phyloP scores from a whole-genome alignment of 192 early-diverging fungal species.

The Glomus cerebriforme region DNA sequence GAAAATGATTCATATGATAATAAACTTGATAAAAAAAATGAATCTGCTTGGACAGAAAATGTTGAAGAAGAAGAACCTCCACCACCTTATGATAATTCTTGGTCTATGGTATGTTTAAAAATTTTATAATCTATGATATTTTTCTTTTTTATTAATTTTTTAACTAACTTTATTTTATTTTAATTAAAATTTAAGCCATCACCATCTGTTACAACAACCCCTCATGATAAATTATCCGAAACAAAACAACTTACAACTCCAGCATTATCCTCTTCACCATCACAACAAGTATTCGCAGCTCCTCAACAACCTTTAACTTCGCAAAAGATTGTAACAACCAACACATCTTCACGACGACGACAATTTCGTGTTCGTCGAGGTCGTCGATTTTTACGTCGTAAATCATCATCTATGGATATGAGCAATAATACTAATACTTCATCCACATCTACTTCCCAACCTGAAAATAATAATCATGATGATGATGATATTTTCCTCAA shows the following conservation, averaged over 20 bases:
- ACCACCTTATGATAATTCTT: constrained; percentile 33
- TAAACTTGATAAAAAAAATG: constrained; percentile 13
- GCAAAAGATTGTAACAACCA: background rate
- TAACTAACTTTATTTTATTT: too few species aligned
- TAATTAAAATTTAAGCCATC: background rate
- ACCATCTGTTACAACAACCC: too few species aligned
- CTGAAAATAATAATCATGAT: background rate
- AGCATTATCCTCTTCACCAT: too few species aligned
- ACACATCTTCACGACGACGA: background rate
- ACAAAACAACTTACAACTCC: background rate
- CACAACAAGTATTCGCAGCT: too few species aligned
- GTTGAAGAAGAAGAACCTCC: constrained; percentile 28
- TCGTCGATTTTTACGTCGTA: background rate
- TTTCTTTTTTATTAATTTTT: too few species aligned
- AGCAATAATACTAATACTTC: background rate
- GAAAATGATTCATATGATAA: background rate
- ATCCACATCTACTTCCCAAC: too few species aligned
- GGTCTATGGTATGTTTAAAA: constrained; percentile 13
- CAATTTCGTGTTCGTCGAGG: constrained; percentile 25
- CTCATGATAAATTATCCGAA: background rate
- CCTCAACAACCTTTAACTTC: background rate
- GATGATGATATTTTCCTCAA: constrained; percentile 15
- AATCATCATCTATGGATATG: background rate
- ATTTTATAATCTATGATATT: too few species aligned
- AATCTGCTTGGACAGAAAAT: background rate